These are phyloP conservation scores for Dictyostelium firmibasis DNA, from an alignment of 78 protist genomes.

Conservation along the genomic window DNA sequence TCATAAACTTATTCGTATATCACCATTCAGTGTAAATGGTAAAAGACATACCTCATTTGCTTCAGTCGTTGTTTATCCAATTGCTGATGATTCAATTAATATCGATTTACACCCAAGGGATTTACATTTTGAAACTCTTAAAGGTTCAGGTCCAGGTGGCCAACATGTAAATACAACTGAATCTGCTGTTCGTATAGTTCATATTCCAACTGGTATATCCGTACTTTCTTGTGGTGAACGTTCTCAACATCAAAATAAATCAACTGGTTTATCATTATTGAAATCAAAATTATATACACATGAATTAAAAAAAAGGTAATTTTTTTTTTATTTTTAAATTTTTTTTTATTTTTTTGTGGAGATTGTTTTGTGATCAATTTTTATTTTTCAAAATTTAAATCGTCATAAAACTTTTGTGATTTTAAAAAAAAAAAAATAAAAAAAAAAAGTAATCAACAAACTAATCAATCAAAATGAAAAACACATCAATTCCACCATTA, in stretches of 20 bases:
- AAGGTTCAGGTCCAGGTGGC: constrained; percentile 94
- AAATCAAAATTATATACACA: constrained; percentile 21
- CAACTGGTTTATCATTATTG: constrained; percentile 29
- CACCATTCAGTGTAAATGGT: constrained; percentile 85
- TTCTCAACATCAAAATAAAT: constrained; percentile 75
- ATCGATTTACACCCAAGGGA: constrained; percentile 32
- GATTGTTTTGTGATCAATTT: not conserved
- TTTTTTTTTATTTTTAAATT: not conserved
- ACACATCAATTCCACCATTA: not conserved
- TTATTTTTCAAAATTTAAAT: not conserved
- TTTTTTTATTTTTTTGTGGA: not conserved
- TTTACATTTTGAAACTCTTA: constrained; percentile 67
- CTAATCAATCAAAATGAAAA: not conserved
- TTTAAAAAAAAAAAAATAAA: not conserved
- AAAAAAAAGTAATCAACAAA: not conserved
- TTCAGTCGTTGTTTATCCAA: constrained; percentile 56
- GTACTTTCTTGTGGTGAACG: constrained; percentile 43
- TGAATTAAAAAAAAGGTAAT: constrained; percentile 43
- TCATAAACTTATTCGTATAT: constrained; percentile 95
- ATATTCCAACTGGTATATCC: constrained; percentile 92
- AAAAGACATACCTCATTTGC: constrained; percentile 79
- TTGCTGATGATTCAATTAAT: not conserved
- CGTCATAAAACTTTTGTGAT: not conserved
- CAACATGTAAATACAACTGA: constrained; percentile 95
- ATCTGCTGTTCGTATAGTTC: constrained; percentile 91